Percentiles rank a stretch among this genome's conserved stretches.
Conservation (phyloP, 1,284 basidiomycete species). For the Boletus mariae region DNA sequence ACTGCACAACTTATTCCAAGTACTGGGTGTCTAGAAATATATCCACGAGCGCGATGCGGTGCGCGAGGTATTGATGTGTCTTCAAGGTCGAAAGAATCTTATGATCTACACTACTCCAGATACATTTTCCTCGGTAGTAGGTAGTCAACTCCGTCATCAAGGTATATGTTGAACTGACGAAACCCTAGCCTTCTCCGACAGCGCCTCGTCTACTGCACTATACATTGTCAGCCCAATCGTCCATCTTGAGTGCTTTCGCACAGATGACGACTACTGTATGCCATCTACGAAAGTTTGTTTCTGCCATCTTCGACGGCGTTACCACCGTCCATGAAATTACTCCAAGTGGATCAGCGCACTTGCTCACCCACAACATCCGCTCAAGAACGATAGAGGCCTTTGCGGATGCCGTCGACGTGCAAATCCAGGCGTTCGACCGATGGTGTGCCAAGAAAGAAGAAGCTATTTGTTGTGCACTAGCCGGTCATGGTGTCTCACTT, state of each 20-base stretch:
- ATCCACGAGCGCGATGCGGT: conserved; percentile 71
- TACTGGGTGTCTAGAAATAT: conserved; percentile 44
- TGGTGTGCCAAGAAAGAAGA: conserved; percentile 75
- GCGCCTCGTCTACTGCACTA: conserved; percentile 62
- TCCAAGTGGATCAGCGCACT: conserved; percentile 14
- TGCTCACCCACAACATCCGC: conserved; percentile 22
- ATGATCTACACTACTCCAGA: conserved; percentile 46
- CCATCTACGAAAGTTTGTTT: conserved; percentile 59
- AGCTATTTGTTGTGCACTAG: conserved; percentile 52
- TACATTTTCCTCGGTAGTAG: conserved; percentile 36
- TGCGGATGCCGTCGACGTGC: conserved; percentile 64
- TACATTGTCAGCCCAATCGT: conserved; percentile 57
- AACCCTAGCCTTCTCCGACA: conserved; percentile 44
- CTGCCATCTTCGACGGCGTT: conserved; percentile 38
- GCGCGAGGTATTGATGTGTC: conserved; percentile 66
- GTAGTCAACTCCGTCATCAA: not conserved
- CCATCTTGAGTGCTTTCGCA: conserved; percentile 58
- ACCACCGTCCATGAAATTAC: conserved; percentile 22
- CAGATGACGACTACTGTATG: conserved; percentile 54
- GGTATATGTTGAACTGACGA: not conserved
- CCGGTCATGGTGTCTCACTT: conserved; percentile 41
- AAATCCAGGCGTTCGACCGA: conserved; percentile 54
- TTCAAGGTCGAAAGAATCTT: conserved; percentile 66
- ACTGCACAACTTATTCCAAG: not conserved
- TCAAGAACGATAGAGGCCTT: conserved; percentile 78